phyloP scores from a whole-genome alignment of 2,329 filamentous ascomycete genomes.

The Fusarium oligoseptatum region DNA sequence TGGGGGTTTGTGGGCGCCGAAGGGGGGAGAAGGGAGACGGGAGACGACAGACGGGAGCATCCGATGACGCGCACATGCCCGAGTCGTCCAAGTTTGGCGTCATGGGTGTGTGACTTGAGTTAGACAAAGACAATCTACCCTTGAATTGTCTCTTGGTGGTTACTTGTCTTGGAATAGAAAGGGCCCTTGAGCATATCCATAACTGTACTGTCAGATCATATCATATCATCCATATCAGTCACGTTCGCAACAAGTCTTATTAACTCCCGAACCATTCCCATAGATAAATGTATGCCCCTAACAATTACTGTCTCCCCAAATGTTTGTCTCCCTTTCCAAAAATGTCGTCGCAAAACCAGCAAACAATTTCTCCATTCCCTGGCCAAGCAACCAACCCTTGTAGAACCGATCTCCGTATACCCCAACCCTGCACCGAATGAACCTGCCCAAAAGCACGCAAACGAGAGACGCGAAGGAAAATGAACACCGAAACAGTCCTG shows the following conservation, averaged over 20 bases:
- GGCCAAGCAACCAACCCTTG: slow-evolving; percentile 32
- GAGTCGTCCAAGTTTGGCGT: background rate
- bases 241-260: slow-evolving; percentile 32
- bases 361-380: slow-evolving; percentile 43
- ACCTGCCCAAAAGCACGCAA: slow-evolving; percentile 32
- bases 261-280: slow-evolving; percentile 16
- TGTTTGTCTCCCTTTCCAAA: background rate
- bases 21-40: background rate
- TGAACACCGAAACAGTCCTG: slow-evolving; percentile 18
- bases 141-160: background rate
- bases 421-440: slow-evolving; percentile 31
- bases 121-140: background rate
- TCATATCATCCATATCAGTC: background rate
- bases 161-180: background rate
- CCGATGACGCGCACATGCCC: slow-evolving; percentile 40
- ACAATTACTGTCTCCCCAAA: slow-evolving; percentile 27
- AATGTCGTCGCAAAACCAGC: slow-evolving; percentile 22
- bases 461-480: slow-evolving; percentile 37
- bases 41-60: slow-evolving; percentile 14
- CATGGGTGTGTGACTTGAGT: background rate
- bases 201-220: background rate
- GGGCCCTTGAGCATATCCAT: background rate
- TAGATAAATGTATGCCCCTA: background rate
- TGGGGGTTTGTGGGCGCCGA: slow-evolving; percentile 22
- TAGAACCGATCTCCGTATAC: slow-evolving; percentile 37